A percentile compares a stretch with the other conserved stretches of the same genome.
phyloP scores from a whole-genome alignment of 345 rosid species.

The Populus pruinosa region DNA sequence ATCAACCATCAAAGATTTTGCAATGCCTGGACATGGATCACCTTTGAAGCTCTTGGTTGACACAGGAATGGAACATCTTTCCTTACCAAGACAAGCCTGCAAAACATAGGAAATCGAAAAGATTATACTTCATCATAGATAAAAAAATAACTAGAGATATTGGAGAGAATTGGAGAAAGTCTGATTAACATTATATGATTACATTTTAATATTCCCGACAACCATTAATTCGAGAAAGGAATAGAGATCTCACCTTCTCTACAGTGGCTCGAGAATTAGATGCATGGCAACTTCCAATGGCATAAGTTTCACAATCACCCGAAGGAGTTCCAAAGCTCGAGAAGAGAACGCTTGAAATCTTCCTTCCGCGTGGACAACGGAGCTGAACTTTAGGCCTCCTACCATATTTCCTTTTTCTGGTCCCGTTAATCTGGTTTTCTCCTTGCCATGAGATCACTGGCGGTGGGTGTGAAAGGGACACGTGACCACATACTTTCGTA shows the following conservation, averaged over 20 bases:
- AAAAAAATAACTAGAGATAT: not conserved
- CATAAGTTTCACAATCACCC: constrained; percentile 21
- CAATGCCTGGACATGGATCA: constrained; percentile 1
- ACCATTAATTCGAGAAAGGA: no score
- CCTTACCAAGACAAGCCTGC: not conserved
- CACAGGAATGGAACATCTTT: not conserved
- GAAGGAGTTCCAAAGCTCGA: constrained; percentile 30
- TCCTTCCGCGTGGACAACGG: constrained; percentile 21
- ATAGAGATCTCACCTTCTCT: constrained; percentile 5
- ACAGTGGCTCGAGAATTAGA: constrained; percentile 3
- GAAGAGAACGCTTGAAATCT: constrained; percentile 27
- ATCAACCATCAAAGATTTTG: constrained; percentile 1
- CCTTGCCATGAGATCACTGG: constrained; percentile 15
- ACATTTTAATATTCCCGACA: not conserved
- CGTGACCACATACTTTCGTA: constrained; percentile 3
- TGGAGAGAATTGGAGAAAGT: not conserved
- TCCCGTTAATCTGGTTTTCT: not conserved
- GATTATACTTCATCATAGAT: not conserved
- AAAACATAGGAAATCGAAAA: not conserved
- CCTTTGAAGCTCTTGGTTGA: not conserved
- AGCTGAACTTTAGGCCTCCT: constrained; percentile 23
- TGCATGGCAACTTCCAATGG: constrained; percentile 24
- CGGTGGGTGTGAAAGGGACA: constrained; percentile 20
- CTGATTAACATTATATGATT: no score
- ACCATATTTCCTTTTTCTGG: not conserved